Evolutionary conservation across 2,329 filamentous ascomycete genomes (phyloP).

Genomic region (Aureobasidium sp.): DNA sequence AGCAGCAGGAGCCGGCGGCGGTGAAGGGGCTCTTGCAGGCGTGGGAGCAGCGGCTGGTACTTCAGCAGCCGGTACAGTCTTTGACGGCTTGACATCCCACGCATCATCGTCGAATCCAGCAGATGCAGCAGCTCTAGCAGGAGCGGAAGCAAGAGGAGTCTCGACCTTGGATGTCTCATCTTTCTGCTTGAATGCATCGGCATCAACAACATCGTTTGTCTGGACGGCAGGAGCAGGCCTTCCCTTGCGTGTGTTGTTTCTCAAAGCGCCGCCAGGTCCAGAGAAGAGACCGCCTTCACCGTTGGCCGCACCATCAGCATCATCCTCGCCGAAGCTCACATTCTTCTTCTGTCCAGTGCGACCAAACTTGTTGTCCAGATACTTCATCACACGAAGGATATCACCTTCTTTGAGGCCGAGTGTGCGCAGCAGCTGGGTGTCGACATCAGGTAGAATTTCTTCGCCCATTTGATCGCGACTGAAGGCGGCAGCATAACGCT

Average conservation of each 20-base stretch:
- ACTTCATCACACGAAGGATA: constrained; percentile 90
- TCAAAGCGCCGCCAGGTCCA: constrained; percentile 78
- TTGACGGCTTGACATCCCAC: constrained; percentile 87
- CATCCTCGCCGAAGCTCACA: constrained; percentile 47
- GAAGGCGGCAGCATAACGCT: constrained; percentile 88
- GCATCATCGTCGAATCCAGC: constrained; percentile 90
- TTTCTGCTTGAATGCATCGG: constrained; percentile 70
- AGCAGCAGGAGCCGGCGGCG: constrained; percentile 29
- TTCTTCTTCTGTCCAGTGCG: constrained; percentile 38
- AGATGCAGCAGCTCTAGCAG: constrained; percentile 38
- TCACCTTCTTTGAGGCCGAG: constrained; percentile 94
- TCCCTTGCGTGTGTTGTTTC: constrained; percentile 91
- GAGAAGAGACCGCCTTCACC: constrained; percentile 69
- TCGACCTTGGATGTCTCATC: constrained; percentile 37
- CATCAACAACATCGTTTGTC: constrained; percentile 76
- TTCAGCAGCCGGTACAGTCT: constrained; percentile 36
- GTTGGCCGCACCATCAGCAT: constrained; percentile 43
- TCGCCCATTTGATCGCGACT: constrained; percentile 91
- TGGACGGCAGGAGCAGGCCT: constrained; percentile 80
- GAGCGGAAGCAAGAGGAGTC: constrained; percentile 40
- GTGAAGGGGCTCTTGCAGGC: constrained; percentile 18
- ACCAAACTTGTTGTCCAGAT: constrained; percentile 69
- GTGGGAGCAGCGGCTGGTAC: constrained; percentile 30
- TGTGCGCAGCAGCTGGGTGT: constrained; percentile 70
- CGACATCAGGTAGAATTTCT: constrained; percentile 82